Evolutionary conservation across 768 basidiomycete species (phyloP).

Genomic region (Tylopilus balloui): DNA sequence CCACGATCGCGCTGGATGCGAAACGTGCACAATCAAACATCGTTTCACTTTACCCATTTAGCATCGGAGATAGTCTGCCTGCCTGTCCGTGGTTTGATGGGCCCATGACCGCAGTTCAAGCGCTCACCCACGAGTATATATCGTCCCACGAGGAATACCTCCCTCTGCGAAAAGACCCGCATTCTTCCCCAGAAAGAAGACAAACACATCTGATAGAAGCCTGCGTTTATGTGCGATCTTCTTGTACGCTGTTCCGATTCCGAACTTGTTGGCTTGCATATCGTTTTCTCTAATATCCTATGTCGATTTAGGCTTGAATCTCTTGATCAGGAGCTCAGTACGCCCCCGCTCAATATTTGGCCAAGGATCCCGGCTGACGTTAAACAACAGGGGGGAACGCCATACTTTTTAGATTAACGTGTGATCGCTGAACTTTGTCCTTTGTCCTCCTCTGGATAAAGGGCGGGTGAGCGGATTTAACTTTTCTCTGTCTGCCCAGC

Average conservation of each 20-base stretch:
- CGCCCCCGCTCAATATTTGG: not conserved
- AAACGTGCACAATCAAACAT: not conserved
- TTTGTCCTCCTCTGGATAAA: slow-evolving; percentile 5
- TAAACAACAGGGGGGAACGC: not conserved
- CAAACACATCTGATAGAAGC: not conserved
- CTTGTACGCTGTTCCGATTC: not conserved
- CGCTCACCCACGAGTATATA: not conserved
- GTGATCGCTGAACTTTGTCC: not conserved
- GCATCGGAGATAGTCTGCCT: not conserved
- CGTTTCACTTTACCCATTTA: not conserved
- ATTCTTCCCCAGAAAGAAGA: not conserved
- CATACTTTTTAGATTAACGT: not conserved
- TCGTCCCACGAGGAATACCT: not conserved
- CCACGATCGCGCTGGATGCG: not conserved
- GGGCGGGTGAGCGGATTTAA: not conserved
- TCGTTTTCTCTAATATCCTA: not conserved
- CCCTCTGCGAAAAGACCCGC: not conserved
- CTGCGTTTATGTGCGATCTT: not conserved
- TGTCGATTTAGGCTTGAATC: slow-evolving; percentile 1
- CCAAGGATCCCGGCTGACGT: not conserved
- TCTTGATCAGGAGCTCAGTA: not conserved
- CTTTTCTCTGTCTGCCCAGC: not conserved
- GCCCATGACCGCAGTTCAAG: not conserved
- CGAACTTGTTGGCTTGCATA: not conserved
- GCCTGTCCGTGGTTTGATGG: not conserved